Evolutionary conservation across 2,329 filamentous ascomycete genomes (phyloP).

Genomic region (Clarireedia sp.): DNA sequence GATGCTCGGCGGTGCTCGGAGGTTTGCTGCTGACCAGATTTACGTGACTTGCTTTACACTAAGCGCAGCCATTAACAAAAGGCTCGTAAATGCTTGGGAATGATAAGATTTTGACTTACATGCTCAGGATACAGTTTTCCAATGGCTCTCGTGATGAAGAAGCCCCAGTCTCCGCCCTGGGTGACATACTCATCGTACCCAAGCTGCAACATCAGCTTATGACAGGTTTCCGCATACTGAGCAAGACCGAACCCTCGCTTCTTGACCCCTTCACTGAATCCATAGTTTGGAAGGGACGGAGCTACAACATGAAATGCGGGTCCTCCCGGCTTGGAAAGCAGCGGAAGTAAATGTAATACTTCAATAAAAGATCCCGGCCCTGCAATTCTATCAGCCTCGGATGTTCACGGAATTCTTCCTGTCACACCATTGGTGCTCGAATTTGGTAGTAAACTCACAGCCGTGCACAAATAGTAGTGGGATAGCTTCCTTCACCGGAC

Average conservation of each 20-base stretch:
- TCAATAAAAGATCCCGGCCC: conserved; percentile 15
- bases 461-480: conserved; percentile 55
- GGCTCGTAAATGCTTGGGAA: not conserved
- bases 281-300: conserved; percentile 46
- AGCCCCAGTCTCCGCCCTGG: conserved; percentile 69
- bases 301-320: conserved; percentile 36
- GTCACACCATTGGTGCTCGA: not conserved
- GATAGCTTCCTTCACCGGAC: conserved; percentile 41
- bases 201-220: conserved; percentile 60
- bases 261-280: conserved; percentile 34
- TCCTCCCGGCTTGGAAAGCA: conserved; percentile 13
- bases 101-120: not conserved
- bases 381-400: not conserved
- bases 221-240: conserved; percentile 56
- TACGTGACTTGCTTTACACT: conserved; percentile 44
- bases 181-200: conserved; percentile 54
- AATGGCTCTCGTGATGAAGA: conserved; percentile 54
- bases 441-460: conserved; percentile 31
- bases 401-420: not conserved
- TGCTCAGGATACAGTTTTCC: conserved; percentile 47
- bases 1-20: not conserved
- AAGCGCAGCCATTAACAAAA: not conserved
- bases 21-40: conserved; percentile 11
- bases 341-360: conserved; percentile 12
- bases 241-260: conserved; percentile 44